Base-by-base conservation (phyloP, 2,329 filamentous ascomycete species). In the Coniochaeta hoffmannii region DNA sequence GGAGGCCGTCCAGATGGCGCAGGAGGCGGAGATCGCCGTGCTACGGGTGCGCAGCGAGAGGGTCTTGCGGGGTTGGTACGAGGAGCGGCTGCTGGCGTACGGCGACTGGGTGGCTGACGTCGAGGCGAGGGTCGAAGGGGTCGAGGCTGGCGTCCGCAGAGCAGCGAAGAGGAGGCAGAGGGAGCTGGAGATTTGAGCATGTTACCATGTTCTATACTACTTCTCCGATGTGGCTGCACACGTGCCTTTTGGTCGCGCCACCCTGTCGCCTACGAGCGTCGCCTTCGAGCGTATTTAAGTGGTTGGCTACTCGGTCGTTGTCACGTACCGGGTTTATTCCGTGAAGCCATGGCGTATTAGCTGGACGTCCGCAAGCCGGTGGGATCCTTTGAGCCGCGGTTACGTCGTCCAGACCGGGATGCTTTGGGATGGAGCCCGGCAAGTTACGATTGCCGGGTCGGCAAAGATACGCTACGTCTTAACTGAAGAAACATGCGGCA, bases 51-150 rank as follows among this genome's bases (percentile, higher is more conserved):
- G 78, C 60, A 92, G 80, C 71, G 88, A 84, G 69, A 68, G 69
- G 59, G 73, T 81, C 24, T 71, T 90, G 57, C 79, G 86, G 60
- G 71, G 76, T 34, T 95, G 90, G 87, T 91, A 93, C 69, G 85
- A 91, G 67, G 74, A 82, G 24, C 82, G 84, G 3, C 76, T 94
- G 44, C 73, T 96, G 50, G 79, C 80, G 11, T 83, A 82, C 61
- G 86, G 86, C 0, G 81, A 84, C 61, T 80, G 81, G 56, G 86
- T 90, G 73, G 87, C 86, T 22, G 83, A 87, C 53, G 83, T 87
- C 65, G 88, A 95, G 70, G 78, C 81, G 32, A 76, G 87, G 52
- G 69, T 92, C 12, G 80, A 82, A 68, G 74, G 77, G 58, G 79
- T 83, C 8, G 89, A 94, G 71, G 78, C 82, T 55, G 75, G 76